phyloP scores from a whole-genome alignment of 495 filamentous ascomycete genomes.

The Opeltia flavorubescens region DNA sequence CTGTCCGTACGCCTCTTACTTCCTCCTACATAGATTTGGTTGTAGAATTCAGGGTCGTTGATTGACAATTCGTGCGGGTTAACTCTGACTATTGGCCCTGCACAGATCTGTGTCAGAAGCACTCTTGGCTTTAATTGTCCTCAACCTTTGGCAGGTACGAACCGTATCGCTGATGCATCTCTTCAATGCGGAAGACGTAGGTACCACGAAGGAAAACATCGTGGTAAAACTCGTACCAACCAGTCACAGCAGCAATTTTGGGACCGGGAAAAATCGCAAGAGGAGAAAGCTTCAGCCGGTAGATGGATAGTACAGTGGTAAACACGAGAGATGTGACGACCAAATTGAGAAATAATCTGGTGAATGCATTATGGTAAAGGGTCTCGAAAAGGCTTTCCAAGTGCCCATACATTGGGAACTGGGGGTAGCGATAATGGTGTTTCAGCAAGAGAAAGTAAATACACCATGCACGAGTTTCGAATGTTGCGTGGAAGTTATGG shows the following conservation, averaged over 20 bases:
- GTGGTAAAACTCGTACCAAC: constrained; percentile 14
- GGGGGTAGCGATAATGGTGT: no score
- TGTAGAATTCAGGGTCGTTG: constrained; percentile 5
- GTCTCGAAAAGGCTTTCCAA: no score
- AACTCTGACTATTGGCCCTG: constrained; percentile 12
- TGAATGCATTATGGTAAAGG: no score
- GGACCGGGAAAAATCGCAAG: constrained; percentile 12
- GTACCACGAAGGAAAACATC: constrained; percentile 6
- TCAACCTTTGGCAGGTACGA: neutral
- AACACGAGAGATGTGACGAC: no score
- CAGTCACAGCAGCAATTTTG: constrained; percentile 10
- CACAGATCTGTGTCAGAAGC: neutral
- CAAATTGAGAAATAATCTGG: no score
- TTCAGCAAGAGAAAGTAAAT: no score
- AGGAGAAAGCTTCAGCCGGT: constrained; percentile 6
- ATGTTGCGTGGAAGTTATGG: no score
- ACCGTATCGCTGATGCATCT: constrained; percentile 14
- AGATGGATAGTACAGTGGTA: no score
- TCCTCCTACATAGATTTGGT: constrained; percentile 12
- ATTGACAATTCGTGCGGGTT: constrained; percentile 11
- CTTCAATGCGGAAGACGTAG: constrained; percentile 10
- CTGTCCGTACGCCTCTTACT: constrained; percentile 15
- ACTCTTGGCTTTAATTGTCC: neutral
- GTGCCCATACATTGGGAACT: no score
- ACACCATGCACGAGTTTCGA: no score